These are phyloP conservation scores for sweet orange (Citrus sinensis) DNA, from an alignment of 345 rosid species.

Conservation along the genomic window DNA sequence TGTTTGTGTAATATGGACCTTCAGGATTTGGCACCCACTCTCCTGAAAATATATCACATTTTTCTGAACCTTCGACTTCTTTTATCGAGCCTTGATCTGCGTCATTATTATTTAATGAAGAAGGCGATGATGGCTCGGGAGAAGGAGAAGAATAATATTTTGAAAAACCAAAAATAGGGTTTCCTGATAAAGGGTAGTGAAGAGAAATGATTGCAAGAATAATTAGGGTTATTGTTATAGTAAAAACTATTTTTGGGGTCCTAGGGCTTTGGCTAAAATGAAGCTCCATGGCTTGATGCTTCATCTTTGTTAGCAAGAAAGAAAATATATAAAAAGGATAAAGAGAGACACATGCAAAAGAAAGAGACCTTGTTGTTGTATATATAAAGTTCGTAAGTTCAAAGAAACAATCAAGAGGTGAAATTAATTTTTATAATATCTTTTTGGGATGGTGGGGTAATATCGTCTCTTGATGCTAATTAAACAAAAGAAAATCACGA, in stretches of 20 bases:
- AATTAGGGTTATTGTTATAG: slow-evolving; percentile 11
- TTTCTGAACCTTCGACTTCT: neutral
- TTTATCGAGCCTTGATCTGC: neutral
- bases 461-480: too few relatives aligned
- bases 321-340: neutral
- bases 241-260: slow-evolving; percentile 9
- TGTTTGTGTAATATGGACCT: slow-evolving; percentile 85
- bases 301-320: neutral
- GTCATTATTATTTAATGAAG: neutral
- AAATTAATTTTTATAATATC: too few relatives aligned
- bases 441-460: too few relatives aligned
- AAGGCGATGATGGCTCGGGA: neutral
- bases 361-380: neutral
- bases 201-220: slow-evolving; percentile 26
- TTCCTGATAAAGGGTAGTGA: slow-evolving; percentile 11
- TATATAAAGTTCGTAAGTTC: neutral
- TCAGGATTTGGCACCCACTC: slow-evolving; percentile 74
- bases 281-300: neutral
- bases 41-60: slow-evolving; percentile 67
- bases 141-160: neutral
- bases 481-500: neutral
- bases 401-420: neutral
- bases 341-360: neutral
- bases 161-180: neutral
- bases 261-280: neutral